Evolutionary conservation across 768 basidiomycete genomes (phyloP).

Genomic region (Porpolomopsis calyptriformis): DNA sequence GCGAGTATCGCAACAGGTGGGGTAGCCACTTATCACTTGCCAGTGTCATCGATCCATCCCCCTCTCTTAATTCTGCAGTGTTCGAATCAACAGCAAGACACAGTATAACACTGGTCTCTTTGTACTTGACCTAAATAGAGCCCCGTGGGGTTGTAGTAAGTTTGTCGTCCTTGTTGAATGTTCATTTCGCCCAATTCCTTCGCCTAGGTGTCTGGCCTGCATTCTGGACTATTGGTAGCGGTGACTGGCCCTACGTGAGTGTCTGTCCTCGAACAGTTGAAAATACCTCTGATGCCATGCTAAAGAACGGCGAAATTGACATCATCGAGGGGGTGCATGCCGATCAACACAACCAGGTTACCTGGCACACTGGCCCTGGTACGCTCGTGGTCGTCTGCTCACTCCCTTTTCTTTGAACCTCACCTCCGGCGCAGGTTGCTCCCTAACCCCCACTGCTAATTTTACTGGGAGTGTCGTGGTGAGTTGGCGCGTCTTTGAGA

Average conservation of each 20-base stretch:
- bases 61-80: conserved; percentile 30
- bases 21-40: neutral
- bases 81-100: conserved; percentile 61
- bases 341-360: conserved; percentile 75
- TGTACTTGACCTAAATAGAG: conserved; percentile 71
- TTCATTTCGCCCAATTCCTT: neutral
- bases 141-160: conserved; percentile 84
- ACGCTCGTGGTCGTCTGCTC: conserved; percentile 8
- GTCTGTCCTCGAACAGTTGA: neutral
- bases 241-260: conserved; percentile 55
- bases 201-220: conserved; percentile 72
- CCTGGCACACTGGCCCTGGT: conserved; percentile 68
- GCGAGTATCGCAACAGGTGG: conserved; percentile 54
- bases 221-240: conserved; percentile 60
- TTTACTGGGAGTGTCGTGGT: conserved; percentile 60
- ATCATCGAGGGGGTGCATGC: conserved; percentile 81
- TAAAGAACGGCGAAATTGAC: conserved; percentile 69
- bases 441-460: conserved; percentile 39
- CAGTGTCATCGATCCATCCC: neutral
- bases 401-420: neutral
- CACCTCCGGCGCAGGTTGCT: conserved; percentile 37
- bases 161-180: conserved; percentile 5
- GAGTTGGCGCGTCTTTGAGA: conserved; percentile 15
- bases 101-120: conserved; percentile 72
- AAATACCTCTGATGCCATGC: conserved; percentile 5